These are phyloP conservation scores for Chenopodium quinoa DNA, from an alignment of 148 eudicot genomes.

Conservation along the genomic window DNA sequence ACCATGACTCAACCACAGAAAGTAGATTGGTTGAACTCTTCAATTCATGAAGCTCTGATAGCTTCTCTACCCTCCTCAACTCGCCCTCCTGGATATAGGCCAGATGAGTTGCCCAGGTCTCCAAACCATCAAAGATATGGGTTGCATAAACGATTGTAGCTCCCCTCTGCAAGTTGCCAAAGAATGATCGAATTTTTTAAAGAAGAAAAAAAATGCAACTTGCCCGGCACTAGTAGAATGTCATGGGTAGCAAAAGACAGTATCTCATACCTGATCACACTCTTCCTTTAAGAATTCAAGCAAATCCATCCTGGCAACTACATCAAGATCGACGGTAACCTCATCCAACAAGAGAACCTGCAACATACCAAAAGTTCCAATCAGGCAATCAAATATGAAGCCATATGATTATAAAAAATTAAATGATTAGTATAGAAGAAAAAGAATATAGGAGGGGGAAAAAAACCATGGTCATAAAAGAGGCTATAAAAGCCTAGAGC, in stretches of 20 bases:
- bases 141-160: slow-evolving; percentile 95
- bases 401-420: background rate
- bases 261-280: slow-evolving; percentile 73
- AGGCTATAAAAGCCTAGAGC: background rate
- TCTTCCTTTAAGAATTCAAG: slow-evolving; percentile 85
- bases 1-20: slow-evolving; percentile 89
- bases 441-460: background rate
- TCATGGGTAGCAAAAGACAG: background rate
- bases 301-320: slow-evolving; percentile 92
- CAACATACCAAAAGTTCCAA: slow-evolving; percentile 10
- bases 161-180: slow-evolving; percentile 61
- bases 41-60: slow-evolving; percentile 65
- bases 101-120: slow-evolving; percentile 93
- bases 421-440: background rate
- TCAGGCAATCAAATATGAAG: background rate
- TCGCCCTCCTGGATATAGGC: slow-evolving; percentile 89
- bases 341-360: slow-evolving; percentile 95
- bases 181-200: background rate
- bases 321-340: slow-evolving; percentile 92
- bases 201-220: background rate
- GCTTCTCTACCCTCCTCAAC: slow-evolving; percentile 62
- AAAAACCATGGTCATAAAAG: background rate
- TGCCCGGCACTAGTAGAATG: background rate
- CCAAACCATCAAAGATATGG: slow-evolving; percentile 94
- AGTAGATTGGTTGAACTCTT: slow-evolving; percentile 68